Base-by-base conservation (phyloP, 345 rosid genomes). In the Sapria himalayana region DNA sequence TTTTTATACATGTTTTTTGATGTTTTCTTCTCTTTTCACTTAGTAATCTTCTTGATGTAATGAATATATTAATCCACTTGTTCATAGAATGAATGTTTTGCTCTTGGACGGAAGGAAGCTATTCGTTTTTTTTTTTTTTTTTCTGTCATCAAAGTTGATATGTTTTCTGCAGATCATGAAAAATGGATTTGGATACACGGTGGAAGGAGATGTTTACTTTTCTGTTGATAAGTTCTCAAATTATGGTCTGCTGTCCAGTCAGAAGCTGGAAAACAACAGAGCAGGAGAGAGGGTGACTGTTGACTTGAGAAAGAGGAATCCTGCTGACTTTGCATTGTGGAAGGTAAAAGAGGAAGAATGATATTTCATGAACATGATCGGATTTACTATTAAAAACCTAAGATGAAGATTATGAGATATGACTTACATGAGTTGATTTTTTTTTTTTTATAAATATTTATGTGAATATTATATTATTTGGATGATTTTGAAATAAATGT, bases 261-360 rank as follows among this genome's bases (percentile, higher is more conserved):
- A 76, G 56, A 66, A 46, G 54, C 44, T 73, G 46, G 92, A 86
- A 55, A 65, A 73, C 50, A 68, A 55, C 33, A 66, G 85, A 63
- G 85, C 89, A 44, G 94, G 92, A 49, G 85, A 76, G 52, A 79
- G 89, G 21, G 80, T 81, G 43, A 78, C 78, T 8, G 77, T 85
- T 39, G 97, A 86, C 61, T 48, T 75, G 4, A 72, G 94, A 54
- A 86, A 86, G 50, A 72, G 63, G 4, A 67, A 86, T 65, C 80
- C 92, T 53, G 78, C 85, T 19, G 92, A 86, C 59, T 81, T 86
- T 65, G 89, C 94, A 13, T 42, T 86, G 31, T 86, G 94, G 92
- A 86, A 86, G 89, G 96, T 78, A 20, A 19, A 49, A n/a, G n/a
- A n/a, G n/a, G n/a, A n/a, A n/a, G n/a, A n/a, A n/a, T n/a, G n/a